Conservation (phyloP, 805 yeast genomes). For the Saturnispora galanensis region DNA sequence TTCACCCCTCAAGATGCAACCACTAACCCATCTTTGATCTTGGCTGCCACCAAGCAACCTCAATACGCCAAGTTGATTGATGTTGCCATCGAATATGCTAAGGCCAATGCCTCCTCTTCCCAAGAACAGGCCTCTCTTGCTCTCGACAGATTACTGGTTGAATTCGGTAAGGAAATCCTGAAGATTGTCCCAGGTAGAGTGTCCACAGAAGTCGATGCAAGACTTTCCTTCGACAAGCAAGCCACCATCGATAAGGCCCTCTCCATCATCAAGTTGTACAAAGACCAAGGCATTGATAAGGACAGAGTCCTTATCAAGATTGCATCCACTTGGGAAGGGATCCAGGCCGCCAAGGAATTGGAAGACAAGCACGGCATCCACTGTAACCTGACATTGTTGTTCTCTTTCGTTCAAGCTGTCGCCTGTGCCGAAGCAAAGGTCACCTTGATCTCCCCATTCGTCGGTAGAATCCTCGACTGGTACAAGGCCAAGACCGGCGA, state of each 20-base stretch:
- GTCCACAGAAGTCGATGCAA: slow-evolving; percentile 98
- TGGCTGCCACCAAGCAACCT: slow-evolving; percentile 88
- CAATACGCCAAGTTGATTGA: slow-evolving; percentile 87
- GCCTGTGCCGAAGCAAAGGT: slow-evolving; percentile 98
- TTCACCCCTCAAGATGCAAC: slow-evolving; percentile 99
- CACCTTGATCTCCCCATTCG: slow-evolving; percentile 96
- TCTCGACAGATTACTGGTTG: slow-evolving; percentile 85
- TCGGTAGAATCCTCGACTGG: slow-evolving; percentile 98
- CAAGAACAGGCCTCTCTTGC: slow-evolving; percentile 74
- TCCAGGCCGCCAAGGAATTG: slow-evolving; percentile 94
- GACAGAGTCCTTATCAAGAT: slow-evolving; percentile 91
- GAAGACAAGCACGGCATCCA: slow-evolving; percentile 87
- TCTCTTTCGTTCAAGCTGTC: slow-evolving; percentile 95
- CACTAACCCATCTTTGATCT: slow-evolving; percentile 94
- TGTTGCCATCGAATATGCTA: slow-evolving; percentile 80
- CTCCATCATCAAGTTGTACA: slow-evolving; percentile 79
- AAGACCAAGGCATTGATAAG: slow-evolving; percentile 73
- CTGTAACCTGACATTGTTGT: slow-evolving; percentile 89
- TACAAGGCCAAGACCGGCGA: slow-evolving; percentile 90
- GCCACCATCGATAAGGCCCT: slow-evolving; percentile 92
- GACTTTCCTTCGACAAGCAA: slow-evolving; percentile 90
- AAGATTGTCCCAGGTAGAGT: slow-evolving; percentile 98
- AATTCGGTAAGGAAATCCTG: slow-evolving; percentile 90
- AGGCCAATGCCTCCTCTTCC: slow-evolving; percentile 44
- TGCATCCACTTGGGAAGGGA: slow-evolving; percentile 99